Evolutionary conservation across 805 yeast species (phyloP).

Genomic region (Ogataea thermomethanolica): DNA sequence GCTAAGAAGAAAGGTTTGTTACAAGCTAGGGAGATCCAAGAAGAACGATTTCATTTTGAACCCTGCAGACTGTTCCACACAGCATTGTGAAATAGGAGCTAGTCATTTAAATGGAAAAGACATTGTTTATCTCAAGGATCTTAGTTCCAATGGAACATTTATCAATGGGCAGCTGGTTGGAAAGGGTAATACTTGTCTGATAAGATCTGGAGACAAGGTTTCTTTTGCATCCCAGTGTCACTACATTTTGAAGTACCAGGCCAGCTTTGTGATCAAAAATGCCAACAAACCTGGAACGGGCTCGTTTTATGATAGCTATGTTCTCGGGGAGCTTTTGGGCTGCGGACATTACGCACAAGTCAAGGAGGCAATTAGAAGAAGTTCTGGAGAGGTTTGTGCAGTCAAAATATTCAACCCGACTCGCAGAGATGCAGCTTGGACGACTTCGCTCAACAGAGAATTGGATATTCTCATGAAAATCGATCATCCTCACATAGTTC

Average conservation of each 20-base stretch:
- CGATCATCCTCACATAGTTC: slow-evolving; percentile 69
- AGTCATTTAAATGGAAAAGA: slow-evolving; percentile 37
- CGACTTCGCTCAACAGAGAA: slow-evolving; percentile 53
- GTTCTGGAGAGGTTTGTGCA: slow-evolving; percentile 60
- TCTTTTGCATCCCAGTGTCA: slow-evolving; percentile 42
- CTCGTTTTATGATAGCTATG: slow-evolving; percentile 56
- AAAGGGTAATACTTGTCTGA: slow-evolving; percentile 43
- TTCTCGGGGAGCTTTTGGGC: slow-evolving; percentile 59
- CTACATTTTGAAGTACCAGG: slow-evolving; percentile 28
- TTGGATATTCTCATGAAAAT: slow-evolving; percentile 61
- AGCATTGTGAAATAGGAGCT: slow-evolving; percentile 54
- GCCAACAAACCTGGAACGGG: slow-evolving; percentile 11
- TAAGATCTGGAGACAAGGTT: slow-evolving; percentile 63
- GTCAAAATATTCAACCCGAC: slow-evolving; percentile 63
- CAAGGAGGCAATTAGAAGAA: slow-evolving; percentile 58
- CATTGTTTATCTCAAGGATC: slow-evolving; percentile 49
- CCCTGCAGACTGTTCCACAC: slow-evolving; percentile 55
- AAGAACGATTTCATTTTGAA: slow-evolving; percentile 51
- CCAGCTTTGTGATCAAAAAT: slow-evolving; percentile 1
- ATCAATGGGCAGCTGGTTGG: slow-evolving; percentile 56
- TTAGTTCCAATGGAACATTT: slow-evolving; percentile 63
- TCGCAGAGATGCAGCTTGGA: slow-evolving; percentile 24
- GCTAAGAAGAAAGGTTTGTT: slow-evolving; percentile 11
- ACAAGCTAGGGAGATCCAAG: slow-evolving; percentile 29
- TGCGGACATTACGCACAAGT: slow-evolving; percentile 83